Conservation (phyloP, 2,329 filamentous ascomycete species). For the Xylaria sp. region DNA sequence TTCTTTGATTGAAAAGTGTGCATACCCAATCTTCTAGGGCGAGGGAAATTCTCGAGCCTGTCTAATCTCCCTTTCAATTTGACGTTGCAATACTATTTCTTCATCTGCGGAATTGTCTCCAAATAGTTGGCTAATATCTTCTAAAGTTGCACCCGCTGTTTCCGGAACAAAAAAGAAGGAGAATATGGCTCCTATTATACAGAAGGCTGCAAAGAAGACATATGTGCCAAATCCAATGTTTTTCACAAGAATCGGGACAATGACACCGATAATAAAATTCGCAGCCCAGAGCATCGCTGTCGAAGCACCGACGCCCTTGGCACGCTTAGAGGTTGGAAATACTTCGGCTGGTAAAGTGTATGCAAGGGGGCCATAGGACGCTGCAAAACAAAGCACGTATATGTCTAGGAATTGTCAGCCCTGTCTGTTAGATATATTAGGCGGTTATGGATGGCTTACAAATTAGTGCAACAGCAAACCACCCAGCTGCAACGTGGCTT, state of each 20-base stretch:
- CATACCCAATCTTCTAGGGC: not conserved
- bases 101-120: conserved; percentile 53
- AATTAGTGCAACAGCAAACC: not conserved
- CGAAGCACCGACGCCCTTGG: not conserved
- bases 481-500: not conserved
- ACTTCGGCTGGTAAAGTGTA: not conserved
- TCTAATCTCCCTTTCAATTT: conserved; percentile 9
- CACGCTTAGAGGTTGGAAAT: not conserved
- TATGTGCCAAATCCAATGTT: not conserved
- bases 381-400: not conserved
- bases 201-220: conserved; percentile 69
- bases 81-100: conserved; percentile 43
- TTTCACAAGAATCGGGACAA: not conserved
- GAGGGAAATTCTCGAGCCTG: not conserved
- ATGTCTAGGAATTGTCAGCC: not conserved
- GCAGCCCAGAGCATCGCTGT: not conserved
- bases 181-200: conserved; percentile 60
- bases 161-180: conserved; percentile 68
- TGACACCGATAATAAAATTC: not conserved
- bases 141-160: conserved; percentile 65
- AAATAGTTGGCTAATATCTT: conserved; percentile 66
- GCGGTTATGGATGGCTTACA: not conserved
- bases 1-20: too few species aligned
- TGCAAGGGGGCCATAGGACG: not conserved
- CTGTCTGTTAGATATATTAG: not conserved